Evolutionary conservation across 768 basidiomycete species (phyloP).

Genomic region (Suillus variegatus): DNA sequence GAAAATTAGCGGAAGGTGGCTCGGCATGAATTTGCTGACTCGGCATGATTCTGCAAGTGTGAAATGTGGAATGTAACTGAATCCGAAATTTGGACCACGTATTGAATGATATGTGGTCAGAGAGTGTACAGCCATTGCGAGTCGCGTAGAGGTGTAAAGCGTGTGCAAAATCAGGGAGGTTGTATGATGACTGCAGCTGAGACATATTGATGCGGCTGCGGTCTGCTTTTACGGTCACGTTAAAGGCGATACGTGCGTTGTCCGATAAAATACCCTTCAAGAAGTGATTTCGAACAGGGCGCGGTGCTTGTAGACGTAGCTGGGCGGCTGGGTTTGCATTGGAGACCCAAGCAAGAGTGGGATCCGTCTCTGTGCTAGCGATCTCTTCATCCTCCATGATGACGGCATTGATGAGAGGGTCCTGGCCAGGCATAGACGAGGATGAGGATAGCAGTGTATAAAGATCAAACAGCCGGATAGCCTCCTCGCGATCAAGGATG

Average conservation of each 20-base stretch:
- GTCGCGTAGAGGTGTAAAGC: background rate
- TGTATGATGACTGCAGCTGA: background rate
- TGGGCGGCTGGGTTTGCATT: background rate
- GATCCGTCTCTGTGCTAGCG: background rate
- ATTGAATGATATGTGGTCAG: background rate
- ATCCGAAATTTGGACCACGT: conserved; percentile 25
- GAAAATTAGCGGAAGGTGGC: background rate
- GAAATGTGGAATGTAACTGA: conserved; percentile 24
- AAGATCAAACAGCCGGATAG: conserved; percentile 9
- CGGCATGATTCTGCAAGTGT: conserved; percentile 19
- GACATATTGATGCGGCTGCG: background rate
- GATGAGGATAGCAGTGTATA: conserved; percentile 1
- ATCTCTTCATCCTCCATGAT: background rate
- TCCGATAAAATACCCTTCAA: background rate
- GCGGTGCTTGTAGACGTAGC: background rate
- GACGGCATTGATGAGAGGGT: background rate
- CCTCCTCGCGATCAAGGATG: conserved; percentile 13
- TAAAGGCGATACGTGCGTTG: background rate
- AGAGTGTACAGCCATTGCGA: background rate
- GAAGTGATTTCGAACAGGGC: background rate
- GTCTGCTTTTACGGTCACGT: background rate
- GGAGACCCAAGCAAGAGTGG: background rate
- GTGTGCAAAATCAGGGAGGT: background rate
- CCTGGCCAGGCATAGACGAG: background rate
- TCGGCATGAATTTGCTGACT: conserved; percentile 6